These are phyloP conservation scores for Chytriomyces hyalinus DNA, from an alignment of 192 early-diverging fungal genomes.

Conservation along the genomic window DNA sequence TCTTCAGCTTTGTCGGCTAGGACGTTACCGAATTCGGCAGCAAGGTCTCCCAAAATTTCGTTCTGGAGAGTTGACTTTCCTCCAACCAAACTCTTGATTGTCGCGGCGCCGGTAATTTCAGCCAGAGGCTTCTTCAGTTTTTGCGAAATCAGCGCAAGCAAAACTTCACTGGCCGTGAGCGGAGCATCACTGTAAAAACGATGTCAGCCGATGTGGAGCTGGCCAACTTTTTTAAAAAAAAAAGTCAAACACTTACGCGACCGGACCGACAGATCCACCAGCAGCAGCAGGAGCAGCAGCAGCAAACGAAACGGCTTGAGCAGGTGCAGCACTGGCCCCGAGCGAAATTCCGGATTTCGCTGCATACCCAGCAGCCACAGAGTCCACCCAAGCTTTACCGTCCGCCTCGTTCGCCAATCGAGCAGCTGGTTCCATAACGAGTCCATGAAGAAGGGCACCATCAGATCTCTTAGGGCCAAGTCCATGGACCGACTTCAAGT, in stretches of 20 bases:
- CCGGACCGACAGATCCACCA: conserved; percentile 53
- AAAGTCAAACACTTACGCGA: conserved; percentile 46
- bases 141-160: conserved; percentile 84
- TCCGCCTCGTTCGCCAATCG: conserved; percentile 77
- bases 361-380: conserved; percentile 73
- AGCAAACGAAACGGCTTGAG: conserved; percentile 59
- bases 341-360: conserved; percentile 71
- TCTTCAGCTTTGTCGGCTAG: conserved; percentile 92
- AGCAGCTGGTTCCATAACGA: conserved; percentile 80
- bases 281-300: conserved; percentile 58
- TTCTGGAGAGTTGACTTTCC: conserved; percentile 97
- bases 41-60: conserved; percentile 93
- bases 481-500: conserved; percentile 74
- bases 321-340: conserved; percentile 51
- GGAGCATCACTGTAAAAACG: conserved; percentile 65
- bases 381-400: conserved; percentile 80
- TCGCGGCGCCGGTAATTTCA: conserved; percentile 77
- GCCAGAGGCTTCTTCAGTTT: conserved; percentile 84
- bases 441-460: conserved; percentile 75
- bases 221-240: background rate
- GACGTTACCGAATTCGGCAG: conserved; percentile 85
- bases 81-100: conserved; percentile 91
- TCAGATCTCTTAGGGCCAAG: conserved; percentile 78
- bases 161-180: conserved; percentile 80
- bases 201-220: background rate